Evolutionary conservation across 139 green algal species (phyloP), one percentile per base, ranked within the genome.

Genomic region (Asterochloris erici): DNA sequence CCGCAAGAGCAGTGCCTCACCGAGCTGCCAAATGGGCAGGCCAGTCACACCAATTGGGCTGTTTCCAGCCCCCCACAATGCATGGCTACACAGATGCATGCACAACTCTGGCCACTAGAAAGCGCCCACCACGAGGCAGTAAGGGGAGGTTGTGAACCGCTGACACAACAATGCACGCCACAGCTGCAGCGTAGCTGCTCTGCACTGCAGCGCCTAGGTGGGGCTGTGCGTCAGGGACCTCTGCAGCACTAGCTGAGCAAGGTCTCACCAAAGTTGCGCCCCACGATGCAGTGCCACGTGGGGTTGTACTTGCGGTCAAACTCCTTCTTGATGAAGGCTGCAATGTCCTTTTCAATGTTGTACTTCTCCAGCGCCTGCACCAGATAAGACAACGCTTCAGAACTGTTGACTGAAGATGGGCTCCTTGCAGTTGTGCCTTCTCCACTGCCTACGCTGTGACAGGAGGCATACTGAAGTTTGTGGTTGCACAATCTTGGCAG

Each of bases 241-340:
- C 6, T 71, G 66, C 66, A 71, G 66, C 19, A 26, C 19, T 23
- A 9, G 17, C 21, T 71, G 66, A 2, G 21, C 17, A 71, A 71
- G 19, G 19, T 23, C 84, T 81, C 78, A 94, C 92, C 97, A 89
- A 99, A 99, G 85, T 98, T 99, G 38, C 94, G 88, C 54, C 97
- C 97, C 61, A 99, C 97, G 73, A 99, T 97, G 91, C 95, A 98
- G 90, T 99, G 96, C 97, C 97, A 99, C 9, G 97, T 99, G 27
- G 96, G 94, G 82, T 95, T 95, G 90, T 98, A 95, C 87, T 98
- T 98, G 84, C 93, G 95, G 92, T 99, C 97, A 86, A 99, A 99
- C 89, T 99, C 96, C 89, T 99, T 99, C 91, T 99, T 99, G 84
- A 99, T 96, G 84, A 93, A 98, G 0, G 95, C 93, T 23, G 97